These are phyloP conservation scores for Abortiporus biennis DNA, from an alignment of 1,284 basidiomycete species.

Conservation along the genomic window DNA sequence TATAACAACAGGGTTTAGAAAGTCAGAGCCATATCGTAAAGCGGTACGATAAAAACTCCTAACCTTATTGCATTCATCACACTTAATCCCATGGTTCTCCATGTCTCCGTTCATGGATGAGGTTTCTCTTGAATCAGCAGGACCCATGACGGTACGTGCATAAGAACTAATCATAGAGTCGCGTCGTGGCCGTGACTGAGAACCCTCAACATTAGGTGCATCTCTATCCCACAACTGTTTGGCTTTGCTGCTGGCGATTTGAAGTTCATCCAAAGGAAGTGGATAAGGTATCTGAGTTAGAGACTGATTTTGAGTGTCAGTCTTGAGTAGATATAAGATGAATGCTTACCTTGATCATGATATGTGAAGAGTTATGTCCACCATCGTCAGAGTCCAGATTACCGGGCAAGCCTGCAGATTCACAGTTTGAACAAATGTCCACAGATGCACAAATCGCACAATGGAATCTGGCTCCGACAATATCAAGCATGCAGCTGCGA, in stretches of 20 bases:
- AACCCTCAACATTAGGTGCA: conserved; percentile 45
- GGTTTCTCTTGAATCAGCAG: conserved; percentile 23
- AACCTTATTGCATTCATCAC: conserved; percentile 46
- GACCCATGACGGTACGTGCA: conserved; percentile 58
- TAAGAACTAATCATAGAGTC: conserved; percentile 50
- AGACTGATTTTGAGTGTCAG: conserved; percentile 2
- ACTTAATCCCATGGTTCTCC: conserved; percentile 42
- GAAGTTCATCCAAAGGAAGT: conserved; percentile 65
- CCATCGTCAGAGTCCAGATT: conserved; percentile 71
- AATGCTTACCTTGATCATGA: conserved; percentile 78
- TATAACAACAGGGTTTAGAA: not conserved
- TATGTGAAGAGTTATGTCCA: conserved; percentile 77
- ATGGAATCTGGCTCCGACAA: conserved; percentile 85
- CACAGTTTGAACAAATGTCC: conserved; percentile 87
- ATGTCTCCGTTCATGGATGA: conserved; percentile 24
- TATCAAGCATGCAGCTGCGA: conserved; percentile 77
- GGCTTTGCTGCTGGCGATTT: conserved; percentile 54
- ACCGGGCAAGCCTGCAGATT: conserved; percentile 76
- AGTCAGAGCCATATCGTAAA: not conserved
- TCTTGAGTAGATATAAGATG: conserved; percentile 4
- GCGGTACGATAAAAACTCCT: conserved; percentile 18
- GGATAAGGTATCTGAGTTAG: conserved; percentile 73
- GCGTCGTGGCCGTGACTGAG: conserved; percentile 32
- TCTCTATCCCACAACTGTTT: conserved; percentile 76
- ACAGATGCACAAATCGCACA: conserved; percentile 81